These are phyloP conservation scores for Saxophila tyrrhenica DNA, from an alignment of 495 filamentous ascomycete genomes.

Conservation along the genomic window DNA sequence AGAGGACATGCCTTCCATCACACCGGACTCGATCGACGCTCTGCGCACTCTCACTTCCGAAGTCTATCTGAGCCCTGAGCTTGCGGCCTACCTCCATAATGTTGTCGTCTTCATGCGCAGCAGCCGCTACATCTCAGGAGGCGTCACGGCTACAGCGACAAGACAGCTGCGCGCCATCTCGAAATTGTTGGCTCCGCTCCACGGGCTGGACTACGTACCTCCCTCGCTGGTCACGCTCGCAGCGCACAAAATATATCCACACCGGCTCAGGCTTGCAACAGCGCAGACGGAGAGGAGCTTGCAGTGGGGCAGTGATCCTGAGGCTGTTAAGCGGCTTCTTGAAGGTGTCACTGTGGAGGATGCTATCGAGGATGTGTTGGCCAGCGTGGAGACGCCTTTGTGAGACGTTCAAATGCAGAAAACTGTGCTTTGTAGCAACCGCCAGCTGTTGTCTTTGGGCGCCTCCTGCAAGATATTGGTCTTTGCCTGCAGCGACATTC, in stretches of 20 bases:
- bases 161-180: constrained; percentile 45
- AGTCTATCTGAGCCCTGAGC: constrained; percentile 48
- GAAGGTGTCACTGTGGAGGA: constrained; percentile 59
- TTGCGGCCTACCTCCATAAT: constrained; percentile 72
- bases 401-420: constrained; percentile 27
- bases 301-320: constrained; percentile 79
- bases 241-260: constrained; percentile 77
- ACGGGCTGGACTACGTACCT: constrained; percentile 69
- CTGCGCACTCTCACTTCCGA: constrained; percentile 30
- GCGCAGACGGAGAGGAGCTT: constrained; percentile 72
- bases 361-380: constrained; percentile 74
- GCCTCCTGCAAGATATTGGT: too few relatives aligned
- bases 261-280: constrained; percentile 58
- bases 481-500: too few relatives aligned
- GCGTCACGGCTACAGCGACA: constrained; percentile 66
- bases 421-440: too few relatives aligned
- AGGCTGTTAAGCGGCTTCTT: constrained; percentile 53
- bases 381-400: constrained; percentile 56
- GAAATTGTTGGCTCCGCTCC: constrained; percentile 65
- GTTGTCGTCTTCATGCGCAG: constrained; percentile 73
- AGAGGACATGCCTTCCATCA: not conserved
- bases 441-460: too few relatives aligned
- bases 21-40: constrained; percentile 33
- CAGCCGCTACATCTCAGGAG: constrained; percentile 70
- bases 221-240: constrained; percentile 77